A percentile compares a stretch with the other conserved stretches of the same genome.
phyloP scores from a whole-genome alignment of 2,329 filamentous ascomycete species.

The Phyllosticta citriasiana region DNA sequence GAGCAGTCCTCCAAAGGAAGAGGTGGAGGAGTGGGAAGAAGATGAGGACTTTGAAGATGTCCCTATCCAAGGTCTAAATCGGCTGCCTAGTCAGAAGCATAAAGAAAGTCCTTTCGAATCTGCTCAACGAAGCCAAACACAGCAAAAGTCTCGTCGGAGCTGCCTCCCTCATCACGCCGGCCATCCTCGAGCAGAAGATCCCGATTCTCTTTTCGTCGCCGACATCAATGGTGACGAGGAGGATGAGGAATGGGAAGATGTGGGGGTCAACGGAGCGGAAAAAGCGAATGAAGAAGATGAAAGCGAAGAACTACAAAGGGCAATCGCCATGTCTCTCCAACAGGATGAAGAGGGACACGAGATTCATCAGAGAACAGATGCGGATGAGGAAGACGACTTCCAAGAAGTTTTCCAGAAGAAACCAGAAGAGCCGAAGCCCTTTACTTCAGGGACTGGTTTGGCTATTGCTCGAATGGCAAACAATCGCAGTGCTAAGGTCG shows the following conservation, averaged over 20 bases:
- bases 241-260: slow-evolving; percentile 32
- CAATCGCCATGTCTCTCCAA: slow-evolving; percentile 75
- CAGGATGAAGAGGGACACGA: slow-evolving; percentile 39
- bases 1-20: slow-evolving; percentile 38
- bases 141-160: slow-evolving; percentile 33
- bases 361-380: slow-evolving; percentile 24
- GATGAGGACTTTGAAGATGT: slow-evolving; percentile 86
- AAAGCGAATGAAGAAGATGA: slow-evolving; percentile 54
- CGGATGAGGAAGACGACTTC: slow-evolving; percentile 31
- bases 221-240: slow-evolving; percentile 32
- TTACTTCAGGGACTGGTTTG: slow-evolving; percentile 37
- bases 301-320: slow-evolving; percentile 60
- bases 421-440: slow-evolving; percentile 33
- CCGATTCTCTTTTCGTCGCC: slow-evolving; percentile 13
- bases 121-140: slow-evolving; percentile 35
- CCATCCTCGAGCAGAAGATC: slow-evolving; percentile 11
- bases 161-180: slow-evolving; percentile 13
- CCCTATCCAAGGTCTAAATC: slow-evolving; percentile 79
- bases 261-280: slow-evolving; percentile 24
- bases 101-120: slow-evolving; percentile 25
- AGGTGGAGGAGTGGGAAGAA: slow-evolving; percentile 54
- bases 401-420: slow-evolving; percentile 39
- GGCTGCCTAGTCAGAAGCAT: slow-evolving; percentile 54
- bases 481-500: slow-evolving; percentile 54
- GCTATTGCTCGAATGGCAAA: slow-evolving; percentile 68